Percentiles rank a stretch among this genome's conserved stretches.
These are phyloP conservation scores for Trichoderma endophyticum DNA, from an alignment of 2,329 filamentous ascomycete genomes.

Conservation along the genomic window DNA sequence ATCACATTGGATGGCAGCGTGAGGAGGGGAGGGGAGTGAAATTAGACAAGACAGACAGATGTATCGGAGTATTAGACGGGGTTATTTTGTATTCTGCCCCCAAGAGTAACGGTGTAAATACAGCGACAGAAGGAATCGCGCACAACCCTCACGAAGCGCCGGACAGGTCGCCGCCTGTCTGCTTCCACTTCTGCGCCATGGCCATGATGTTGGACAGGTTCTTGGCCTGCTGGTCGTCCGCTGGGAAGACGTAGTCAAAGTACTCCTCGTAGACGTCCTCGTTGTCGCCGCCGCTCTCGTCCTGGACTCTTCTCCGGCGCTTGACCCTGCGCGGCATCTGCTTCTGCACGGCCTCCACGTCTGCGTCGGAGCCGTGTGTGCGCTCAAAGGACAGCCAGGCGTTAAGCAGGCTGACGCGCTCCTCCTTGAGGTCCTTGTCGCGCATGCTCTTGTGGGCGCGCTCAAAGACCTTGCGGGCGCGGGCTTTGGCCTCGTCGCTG, in stretches of 20 bases:
- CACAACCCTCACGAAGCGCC: conserved; percentile 24
- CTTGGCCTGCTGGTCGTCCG: conserved; percentile 82
- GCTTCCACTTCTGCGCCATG: conserved; percentile 86
- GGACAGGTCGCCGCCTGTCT: conserved; percentile 40
- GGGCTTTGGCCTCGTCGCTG: conserved; percentile 77
- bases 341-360: conserved; percentile 79
- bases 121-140: no score
- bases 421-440: conserved; percentile 85
- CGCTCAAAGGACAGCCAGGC: conserved; percentile 92
- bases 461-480: conserved; percentile 80
- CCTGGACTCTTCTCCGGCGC: conserved; percentile 86
- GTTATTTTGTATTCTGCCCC: not conserved
- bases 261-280: conserved; percentile 77
- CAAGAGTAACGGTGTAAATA: no score
- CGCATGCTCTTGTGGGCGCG: conserved; percentile 84
- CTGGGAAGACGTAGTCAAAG: conserved; percentile 94
- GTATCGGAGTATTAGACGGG: not conserved
- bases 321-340: conserved; percentile 94
- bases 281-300: conserved; percentile 36
- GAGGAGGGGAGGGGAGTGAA: not conserved
- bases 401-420: conserved; percentile 86
- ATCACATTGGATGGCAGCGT: not conserved
- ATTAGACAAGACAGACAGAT: not conserved
- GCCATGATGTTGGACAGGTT: conserved; percentile 81
- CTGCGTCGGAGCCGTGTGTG: conserved; percentile 71